Base-by-base conservation (phyloP, 768 basidiomycete species). In the Boletus pseudopeckii region DNA sequence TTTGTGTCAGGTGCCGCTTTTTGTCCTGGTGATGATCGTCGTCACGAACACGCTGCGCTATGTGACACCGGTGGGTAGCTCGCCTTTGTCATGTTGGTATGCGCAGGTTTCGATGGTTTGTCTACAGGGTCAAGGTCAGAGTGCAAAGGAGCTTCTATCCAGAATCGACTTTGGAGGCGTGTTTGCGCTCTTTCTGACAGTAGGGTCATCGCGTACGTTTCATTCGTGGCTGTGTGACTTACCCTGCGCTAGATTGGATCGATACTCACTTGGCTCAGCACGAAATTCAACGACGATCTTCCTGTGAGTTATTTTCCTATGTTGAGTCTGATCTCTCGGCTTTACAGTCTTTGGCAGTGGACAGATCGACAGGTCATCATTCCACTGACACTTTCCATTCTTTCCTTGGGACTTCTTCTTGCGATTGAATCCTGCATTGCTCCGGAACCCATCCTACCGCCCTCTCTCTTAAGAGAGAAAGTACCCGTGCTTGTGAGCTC, bases 161-260 rank as follows among this genome's bases (percentile, higher is more conserved):
- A 51, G 58, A 33, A 50, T 60, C 20, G 59, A 60, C 36, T 60
- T 55, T 47, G 58, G 57, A n/a, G 59, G 59, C 9, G 39, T 48
- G 7, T 37, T 55, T 3, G 4, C 48, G 7, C 48, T 60, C 24
- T 55, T 60, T 13, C 13, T 46, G 15, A 30, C n/a, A 45, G 59
- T 60, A 17, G 10, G 45, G 33, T 34, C 22, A 4, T 39, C 9
- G 14, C 6, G 20, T 15, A 11, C 7, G 20, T 45, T 18, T 42
- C 8, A 2, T 28, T 14, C 4, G 5, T 20, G 13, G 2, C 2
- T 7, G 28, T 10, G 4, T 38, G 26, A 14, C 24, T 43, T n/a
- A 55, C n/a, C 14, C 34, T 5, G 9, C 8, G 14, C 22, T 55
- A 60, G 59, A 42, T 60, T 20, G 59, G 53, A 43, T 56, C 44